These are phyloP conservation scores for Sarocladium kiliense DNA, from an alignment of 2,329 filamentous ascomycete species.

Conservation along the genomic window DNA sequence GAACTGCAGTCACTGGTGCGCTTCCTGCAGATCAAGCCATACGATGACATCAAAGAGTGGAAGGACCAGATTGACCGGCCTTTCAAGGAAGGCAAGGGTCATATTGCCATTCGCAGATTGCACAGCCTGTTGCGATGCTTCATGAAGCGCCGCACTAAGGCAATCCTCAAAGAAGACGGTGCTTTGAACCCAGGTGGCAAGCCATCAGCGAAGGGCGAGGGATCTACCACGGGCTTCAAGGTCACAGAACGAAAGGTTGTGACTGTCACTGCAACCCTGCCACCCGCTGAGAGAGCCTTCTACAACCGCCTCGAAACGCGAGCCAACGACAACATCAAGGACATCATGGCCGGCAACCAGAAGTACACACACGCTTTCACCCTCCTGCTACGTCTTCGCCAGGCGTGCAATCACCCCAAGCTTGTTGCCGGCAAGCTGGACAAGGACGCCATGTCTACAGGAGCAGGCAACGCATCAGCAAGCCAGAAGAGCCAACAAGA, in stretches of 20 bases:
- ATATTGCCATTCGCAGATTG: conserved; percentile 80
- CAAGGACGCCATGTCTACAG: conserved; percentile 73
- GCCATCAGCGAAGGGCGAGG: conserved; percentile 41
- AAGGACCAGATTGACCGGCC: conserved; percentile 86
- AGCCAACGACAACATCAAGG: conserved; percentile 79
- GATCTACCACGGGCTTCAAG: conserved; percentile 67
- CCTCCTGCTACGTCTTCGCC: conserved; percentile 80
- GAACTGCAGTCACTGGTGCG: conserved; percentile 91
- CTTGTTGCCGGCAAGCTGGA: conserved; percentile 80
- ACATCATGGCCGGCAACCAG: conserved; percentile 75
- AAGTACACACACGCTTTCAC: conserved; percentile 95
- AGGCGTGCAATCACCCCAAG: conserved; percentile 92
- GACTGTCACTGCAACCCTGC: conserved; percentile 72
- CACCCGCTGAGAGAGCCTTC: conserved; percentile 74
- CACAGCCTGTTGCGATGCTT: conserved; percentile 84
- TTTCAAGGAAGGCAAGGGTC: conserved; percentile 84
- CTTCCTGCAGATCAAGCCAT: conserved; percentile 88
- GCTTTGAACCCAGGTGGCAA: conserved; percentile 75
- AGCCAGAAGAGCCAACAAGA: conserved; percentile 41
- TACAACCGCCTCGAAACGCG: conserved; percentile 80
- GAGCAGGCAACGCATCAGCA: conserved; percentile 23
- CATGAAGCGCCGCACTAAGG: conserved; percentile 98
- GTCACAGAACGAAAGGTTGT: conserved; percentile 89
- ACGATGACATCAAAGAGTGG: conserved; percentile 81
- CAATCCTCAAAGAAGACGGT: conserved; percentile 85